A percentile compares a stretch with the other conserved stretches of the same genome.
Conservation (phyloP, 192 early-diverging fungal genomes). For the Entomortierella beljakovae region DNA sequence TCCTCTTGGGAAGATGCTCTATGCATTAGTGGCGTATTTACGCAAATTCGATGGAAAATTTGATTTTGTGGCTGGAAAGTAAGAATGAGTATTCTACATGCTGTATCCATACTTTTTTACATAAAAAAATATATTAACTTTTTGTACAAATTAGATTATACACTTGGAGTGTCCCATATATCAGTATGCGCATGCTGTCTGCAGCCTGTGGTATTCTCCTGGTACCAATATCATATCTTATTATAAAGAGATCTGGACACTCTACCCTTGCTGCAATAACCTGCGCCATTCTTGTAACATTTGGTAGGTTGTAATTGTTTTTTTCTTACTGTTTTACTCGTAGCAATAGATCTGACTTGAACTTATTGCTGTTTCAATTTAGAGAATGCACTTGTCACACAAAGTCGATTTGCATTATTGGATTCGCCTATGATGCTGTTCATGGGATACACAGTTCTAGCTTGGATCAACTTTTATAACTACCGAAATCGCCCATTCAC, state of each 20-base stretch:
- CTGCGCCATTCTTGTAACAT: constrained; percentile 81
- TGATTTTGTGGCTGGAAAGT: constrained; percentile 87
- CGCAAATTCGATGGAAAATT: constrained; percentile 86
- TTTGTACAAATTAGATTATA: constrained; percentile 52
- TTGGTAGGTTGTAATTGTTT: constrained; percentile 67
- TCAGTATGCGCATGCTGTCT: constrained; percentile 84
- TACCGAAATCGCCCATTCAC: constrained; percentile 77
- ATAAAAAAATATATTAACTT: too few species aligned
- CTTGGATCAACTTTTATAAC: constrained; percentile 93
- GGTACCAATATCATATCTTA: constrained; percentile 87
- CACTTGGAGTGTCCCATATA: constrained; percentile 89
- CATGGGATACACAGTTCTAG: constrained; percentile 78
- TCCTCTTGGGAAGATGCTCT: constrained; percentile 87
- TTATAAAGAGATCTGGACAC: constrained; percentile 82
- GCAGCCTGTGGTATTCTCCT: constrained; percentile 82
- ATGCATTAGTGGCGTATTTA: constrained; percentile 71
- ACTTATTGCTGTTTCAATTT: too few species aligned
- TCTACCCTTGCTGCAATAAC: constrained; percentile 80
- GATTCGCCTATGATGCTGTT: constrained; percentile 94
- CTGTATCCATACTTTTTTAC: too few species aligned
- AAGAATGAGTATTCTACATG: too few species aligned
- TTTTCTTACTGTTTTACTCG: background rate
- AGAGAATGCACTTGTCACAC: constrained; percentile 93
- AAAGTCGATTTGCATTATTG: constrained; percentile 90
- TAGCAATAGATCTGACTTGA: too few species aligned